phyloP scores from a whole-genome alignment of 1,139 yeast genomes.

The Yarrowia galli region DNA sequence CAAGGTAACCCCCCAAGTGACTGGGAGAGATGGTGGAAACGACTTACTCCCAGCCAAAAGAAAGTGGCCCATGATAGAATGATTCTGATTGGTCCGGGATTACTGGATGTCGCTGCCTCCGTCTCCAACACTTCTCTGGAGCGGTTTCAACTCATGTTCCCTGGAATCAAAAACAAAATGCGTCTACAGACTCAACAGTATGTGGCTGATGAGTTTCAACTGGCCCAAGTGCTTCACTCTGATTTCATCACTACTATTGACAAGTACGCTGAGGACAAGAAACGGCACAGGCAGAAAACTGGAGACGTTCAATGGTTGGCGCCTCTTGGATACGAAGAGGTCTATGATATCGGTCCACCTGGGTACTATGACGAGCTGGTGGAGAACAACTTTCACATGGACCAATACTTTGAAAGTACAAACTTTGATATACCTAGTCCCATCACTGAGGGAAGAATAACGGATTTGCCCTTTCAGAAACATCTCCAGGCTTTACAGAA shows the following conservation, averaged over 20 bases:
- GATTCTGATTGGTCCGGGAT: not conserved
- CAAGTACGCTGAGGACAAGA: too few relatives aligned
- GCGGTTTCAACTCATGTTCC: not conserved
- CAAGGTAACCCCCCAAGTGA: not conserved
- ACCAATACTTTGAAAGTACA: not conserved
- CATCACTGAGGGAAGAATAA: not conserved
- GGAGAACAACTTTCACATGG: not conserved
- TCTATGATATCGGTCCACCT: not conserved
- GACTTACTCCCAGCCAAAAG: not conserved
- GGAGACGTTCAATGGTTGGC: too few relatives aligned
- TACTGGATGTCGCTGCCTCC: not conserved
- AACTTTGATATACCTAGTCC: too few relatives aligned
- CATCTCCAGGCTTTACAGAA: not conserved
- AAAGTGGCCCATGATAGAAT: not conserved
- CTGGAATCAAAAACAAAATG: not conserved
- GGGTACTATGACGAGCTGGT: not conserved
- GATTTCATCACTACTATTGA: not conserved
- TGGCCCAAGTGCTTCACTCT: not conserved
- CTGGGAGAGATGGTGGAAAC: not conserved
- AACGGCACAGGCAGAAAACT: too few relatives aligned
- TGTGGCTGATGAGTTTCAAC: not conserved
- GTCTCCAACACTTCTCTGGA: not conserved
- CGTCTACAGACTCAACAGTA: not conserved
- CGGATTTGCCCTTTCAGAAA: not conserved
- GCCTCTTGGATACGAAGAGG: not conserved